Conservation (phyloP, 2,329 filamentous ascomycete species). For the Ophiocordyceps robertsii region DNA sequence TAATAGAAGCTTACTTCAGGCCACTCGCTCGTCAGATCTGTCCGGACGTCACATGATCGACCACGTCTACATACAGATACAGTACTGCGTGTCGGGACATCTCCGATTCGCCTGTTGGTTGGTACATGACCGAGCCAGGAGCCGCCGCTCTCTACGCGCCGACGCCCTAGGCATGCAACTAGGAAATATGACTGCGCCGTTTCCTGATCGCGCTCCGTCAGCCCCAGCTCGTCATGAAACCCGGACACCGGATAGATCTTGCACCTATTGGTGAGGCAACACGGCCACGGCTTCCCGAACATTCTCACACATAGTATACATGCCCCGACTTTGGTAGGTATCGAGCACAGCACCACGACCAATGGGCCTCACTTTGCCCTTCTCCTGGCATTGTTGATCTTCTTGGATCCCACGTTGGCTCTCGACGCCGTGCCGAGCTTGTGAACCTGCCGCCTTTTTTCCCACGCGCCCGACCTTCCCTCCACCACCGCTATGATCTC, state of each 20-base stretch:
- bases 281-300: no score
- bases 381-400: slow-evolving; percentile 22
- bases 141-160: no score
- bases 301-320: background rate
- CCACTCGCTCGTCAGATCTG: background rate
- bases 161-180: no score
- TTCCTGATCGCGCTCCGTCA: no score
- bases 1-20: slow-evolving; percentile 6
- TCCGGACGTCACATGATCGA: slow-evolving; percentile 4
- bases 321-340: no score
- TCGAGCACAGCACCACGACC: no score
- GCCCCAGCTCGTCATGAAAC: no score
- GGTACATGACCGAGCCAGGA: background rate
- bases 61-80: background rate
- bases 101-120: background rate
- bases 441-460: slow-evolving; percentile 63
- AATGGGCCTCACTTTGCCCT: slow-evolving; percentile 4
- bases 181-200: no score
- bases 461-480: slow-evolving; percentile 75
- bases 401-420: slow-evolving; percentile 48
- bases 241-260: no score
- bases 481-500: slow-evolving; percentile 82
- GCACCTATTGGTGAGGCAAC: no score
- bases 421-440: slow-evolving; percentile 67
- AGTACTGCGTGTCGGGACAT: background rate